These are phyloP conservation scores for Acacia confusa DNA, from an alignment of 306 rosid species.

Conservation along the genomic window DNA sequence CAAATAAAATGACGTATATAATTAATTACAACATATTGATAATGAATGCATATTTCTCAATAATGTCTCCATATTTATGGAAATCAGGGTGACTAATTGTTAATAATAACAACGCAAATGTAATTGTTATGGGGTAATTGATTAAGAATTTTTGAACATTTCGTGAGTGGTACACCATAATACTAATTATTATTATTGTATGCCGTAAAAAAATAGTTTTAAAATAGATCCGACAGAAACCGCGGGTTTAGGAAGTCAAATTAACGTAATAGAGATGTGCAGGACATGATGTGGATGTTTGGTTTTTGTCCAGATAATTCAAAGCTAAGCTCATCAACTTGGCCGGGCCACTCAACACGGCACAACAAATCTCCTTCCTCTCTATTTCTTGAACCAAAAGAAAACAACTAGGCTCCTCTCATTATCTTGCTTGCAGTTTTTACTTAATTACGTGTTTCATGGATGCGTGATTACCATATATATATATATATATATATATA, in stretches of 20 bases:
- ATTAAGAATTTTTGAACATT: background rate
- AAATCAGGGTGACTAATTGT: background rate
- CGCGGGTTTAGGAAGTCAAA: constrained; percentile 23
- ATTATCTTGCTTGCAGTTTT: background rate
- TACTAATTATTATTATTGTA: background rate
- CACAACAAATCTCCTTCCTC: background rate
- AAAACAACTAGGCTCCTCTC: constrained; percentile 28
- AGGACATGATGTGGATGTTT: background rate
- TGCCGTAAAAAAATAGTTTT: background rate
- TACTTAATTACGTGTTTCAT: background rate
- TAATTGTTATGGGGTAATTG: background rate
- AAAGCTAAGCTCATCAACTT: background rate
- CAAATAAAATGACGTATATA: background rate
- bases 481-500: too few species aligned
- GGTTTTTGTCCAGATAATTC: background rate
- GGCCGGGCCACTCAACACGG: background rate
- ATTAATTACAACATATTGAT: background rate
- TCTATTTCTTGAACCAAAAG: constrained; percentile 39
- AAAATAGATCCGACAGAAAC: background rate
- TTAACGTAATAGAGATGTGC: constrained; percentile 24
- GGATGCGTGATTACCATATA: background rate
- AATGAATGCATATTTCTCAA: background rate
- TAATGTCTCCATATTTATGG: background rate
- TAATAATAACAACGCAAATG: background rate
- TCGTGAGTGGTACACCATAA: background rate